phyloP scores from a whole-genome alignment of 345 rosid genomes.

The Garcia nutans region DNA sequence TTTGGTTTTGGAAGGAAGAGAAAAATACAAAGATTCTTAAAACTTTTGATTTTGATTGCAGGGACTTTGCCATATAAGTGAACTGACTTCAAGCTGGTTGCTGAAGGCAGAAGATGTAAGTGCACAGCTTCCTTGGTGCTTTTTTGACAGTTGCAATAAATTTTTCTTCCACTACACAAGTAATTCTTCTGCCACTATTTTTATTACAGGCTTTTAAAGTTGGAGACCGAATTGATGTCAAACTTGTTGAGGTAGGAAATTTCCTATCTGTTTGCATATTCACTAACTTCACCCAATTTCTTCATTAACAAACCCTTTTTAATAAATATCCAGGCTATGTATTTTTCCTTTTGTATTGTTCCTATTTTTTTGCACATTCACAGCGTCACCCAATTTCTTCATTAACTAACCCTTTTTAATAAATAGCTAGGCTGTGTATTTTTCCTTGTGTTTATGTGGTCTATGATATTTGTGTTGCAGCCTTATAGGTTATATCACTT shows the following conservation, averaged over 20 bases:
- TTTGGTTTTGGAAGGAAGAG: neutral
- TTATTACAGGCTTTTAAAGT: conserved; percentile 68
- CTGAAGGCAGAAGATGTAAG: conserved; percentile 98
- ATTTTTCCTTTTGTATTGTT: no score
- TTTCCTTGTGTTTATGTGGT: no score
- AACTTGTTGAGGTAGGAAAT: conserved; percentile 77
- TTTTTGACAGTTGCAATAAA: neutral
- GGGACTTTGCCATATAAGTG: conserved; percentile 99
- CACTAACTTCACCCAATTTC: neutral
- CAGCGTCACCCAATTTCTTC: no score
- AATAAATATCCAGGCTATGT: no score
- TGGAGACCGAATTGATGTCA: conserved; percentile 90
- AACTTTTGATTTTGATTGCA: conserved; percentile 29
- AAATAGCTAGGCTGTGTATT: no score
- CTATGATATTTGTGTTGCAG: no score
- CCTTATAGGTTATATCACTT: no score
- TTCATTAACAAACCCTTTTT: neutral
- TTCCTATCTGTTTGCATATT: conserved; percentile 3
- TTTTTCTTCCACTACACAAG: neutral
- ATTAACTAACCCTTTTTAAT: no score
- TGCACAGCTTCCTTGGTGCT: neutral
- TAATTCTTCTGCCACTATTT: conserved; percentile 2
- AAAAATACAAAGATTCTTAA: conserved; percentile 1
- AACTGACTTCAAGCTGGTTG: conserved; percentile 77
- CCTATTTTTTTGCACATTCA: no score